Evolutionary conservation across 2,329 filamentous ascomycete species (phyloP).

Genomic region (Pyricularia sp.): DNA sequence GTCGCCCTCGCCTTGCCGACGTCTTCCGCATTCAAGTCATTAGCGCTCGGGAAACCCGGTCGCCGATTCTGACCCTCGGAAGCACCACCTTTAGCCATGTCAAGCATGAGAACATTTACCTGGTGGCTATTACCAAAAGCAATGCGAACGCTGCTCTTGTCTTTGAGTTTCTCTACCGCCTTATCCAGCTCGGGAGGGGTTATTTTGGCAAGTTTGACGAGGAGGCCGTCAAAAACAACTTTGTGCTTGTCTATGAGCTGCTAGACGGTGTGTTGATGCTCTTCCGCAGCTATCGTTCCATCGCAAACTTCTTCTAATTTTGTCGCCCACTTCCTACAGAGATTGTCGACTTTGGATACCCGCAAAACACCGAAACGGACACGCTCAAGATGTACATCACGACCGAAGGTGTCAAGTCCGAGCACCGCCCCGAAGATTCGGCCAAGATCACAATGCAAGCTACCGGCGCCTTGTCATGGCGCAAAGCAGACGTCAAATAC

Average conservation of each 20-base stretch:
- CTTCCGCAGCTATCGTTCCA: background rate
- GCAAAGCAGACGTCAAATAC: constrained; percentile 95
- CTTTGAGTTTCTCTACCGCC: constrained; percentile 93
- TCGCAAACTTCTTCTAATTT: constrained; percentile 7
- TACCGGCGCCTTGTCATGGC: constrained; percentile 92
- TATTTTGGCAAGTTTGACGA: constrained; percentile 99
- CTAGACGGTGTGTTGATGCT: constrained; percentile 60
- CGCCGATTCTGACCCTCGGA: constrained; percentile 91
- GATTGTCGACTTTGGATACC: constrained; percentile 98
- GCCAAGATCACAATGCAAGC: constrained; percentile 99
- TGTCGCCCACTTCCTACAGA: constrained; percentile 41
- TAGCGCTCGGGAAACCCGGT: constrained; percentile 94
- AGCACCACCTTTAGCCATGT: constrained; percentile 99
- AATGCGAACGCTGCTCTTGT: constrained; percentile 97
- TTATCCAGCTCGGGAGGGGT: constrained; percentile 81
- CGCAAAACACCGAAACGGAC: constrained; percentile 97
- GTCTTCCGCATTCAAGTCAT: constrained; percentile 99
- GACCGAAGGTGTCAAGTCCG: constrained; percentile 95
- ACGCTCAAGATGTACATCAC: constrained; percentile 99
- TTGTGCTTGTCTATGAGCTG: constrained; percentile 95
- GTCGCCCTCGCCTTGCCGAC: constrained; percentile 91
- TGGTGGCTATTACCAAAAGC: constrained; percentile 96
- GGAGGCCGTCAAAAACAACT: constrained; percentile 99
- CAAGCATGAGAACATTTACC: constrained; percentile 98
- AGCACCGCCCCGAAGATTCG: constrained; percentile 80